A percentile compares a stretch with the other conserved stretches of the same genome.
Evolutionary conservation across 2,329 filamentous ascomycete genomes (phyloP).

Genomic region (Pseudohalonectria lignicola): DNA sequence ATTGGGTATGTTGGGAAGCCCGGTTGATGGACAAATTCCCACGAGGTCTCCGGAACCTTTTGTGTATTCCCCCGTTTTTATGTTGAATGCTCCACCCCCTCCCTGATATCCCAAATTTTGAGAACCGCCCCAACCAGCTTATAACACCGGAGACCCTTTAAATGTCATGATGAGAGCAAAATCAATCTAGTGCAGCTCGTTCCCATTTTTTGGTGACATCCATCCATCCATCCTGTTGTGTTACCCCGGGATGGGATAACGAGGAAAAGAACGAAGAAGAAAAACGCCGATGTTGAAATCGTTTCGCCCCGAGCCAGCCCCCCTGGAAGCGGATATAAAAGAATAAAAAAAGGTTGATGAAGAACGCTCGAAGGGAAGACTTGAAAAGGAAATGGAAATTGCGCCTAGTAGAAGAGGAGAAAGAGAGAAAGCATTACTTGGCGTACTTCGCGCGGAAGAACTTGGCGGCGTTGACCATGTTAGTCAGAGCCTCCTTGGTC

Average conservation of each 20-base stretch:
- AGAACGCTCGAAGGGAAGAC: no score
- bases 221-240: not conserved
- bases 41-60: conserved; percentile 4
- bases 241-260: not conserved
- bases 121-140: conserved; percentile 1
- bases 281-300: conserved; percentile 51
- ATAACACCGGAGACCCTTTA: not conserved
- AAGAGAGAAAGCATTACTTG: conserved; percentile 32
- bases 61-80: conserved; percentile 3
- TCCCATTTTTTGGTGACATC: no score
- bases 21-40: conserved; percentile 6
- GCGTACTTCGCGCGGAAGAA: conserved; percentile 84
- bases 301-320: conserved; percentile 22
- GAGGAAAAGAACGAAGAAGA: conserved; percentile 1
- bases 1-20: conserved; percentile 1
- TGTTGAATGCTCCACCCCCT: conserved; percentile 8
- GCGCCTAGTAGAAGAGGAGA: no score
- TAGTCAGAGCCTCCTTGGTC: conserved; percentile 89
- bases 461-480: conserved; percentile 99
- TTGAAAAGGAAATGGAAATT: no score
- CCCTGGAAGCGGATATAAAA: no score
- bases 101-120: not conserved
- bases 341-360: conserved; percentile 1
- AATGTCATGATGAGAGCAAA: not conserved
- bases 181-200: no score